Evolutionary conservation across 129 eudicot genomes (phyloP).

Genomic region (Centrapalus pauciflorus): DNA sequence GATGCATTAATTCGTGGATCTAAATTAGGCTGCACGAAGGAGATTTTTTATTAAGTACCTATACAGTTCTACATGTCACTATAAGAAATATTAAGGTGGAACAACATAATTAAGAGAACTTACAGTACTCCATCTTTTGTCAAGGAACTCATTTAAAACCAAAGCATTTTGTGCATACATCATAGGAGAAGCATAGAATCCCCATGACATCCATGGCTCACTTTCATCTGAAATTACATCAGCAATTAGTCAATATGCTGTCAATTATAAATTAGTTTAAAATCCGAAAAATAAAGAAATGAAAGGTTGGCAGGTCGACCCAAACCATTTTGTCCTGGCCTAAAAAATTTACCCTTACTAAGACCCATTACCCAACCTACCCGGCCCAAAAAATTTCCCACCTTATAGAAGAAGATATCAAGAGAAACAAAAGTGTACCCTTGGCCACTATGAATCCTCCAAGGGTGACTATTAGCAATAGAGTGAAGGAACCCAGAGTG

Average conservation of each 20-base stretch:
- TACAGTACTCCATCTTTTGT: conserved; percentile 52
- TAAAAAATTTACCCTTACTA: background rate
- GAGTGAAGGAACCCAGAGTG: conserved; percentile 32
- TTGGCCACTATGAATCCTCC: conserved; percentile 37
- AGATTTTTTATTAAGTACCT: background rate
- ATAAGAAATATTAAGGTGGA: background rate
- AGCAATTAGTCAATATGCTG: background rate
- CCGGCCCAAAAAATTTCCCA: background rate
- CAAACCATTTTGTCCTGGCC: background rate
- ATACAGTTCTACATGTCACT: background rate
- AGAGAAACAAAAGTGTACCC: conserved; percentile 6
- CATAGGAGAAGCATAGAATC: conserved; percentile 52
- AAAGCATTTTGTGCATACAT: conserved; percentile 65
- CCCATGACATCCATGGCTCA: conserved; percentile 49
- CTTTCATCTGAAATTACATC: conserved; percentile 35
- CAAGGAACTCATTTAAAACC: conserved; percentile 49
- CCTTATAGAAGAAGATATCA: too few relatives aligned
- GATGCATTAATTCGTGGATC: conserved; percentile 32
- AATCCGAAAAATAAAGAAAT: background rate
- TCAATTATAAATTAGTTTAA: background rate
- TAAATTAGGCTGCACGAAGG: conserved; percentile 17
- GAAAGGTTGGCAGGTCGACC: background rate
- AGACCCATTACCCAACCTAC: background rate
- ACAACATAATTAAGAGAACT: conserved; percentile 11
- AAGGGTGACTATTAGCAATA: conserved; percentile 27